Base-by-base conservation (phyloP, 345 rosid genomes). In the Durio zibethinus region DNA sequence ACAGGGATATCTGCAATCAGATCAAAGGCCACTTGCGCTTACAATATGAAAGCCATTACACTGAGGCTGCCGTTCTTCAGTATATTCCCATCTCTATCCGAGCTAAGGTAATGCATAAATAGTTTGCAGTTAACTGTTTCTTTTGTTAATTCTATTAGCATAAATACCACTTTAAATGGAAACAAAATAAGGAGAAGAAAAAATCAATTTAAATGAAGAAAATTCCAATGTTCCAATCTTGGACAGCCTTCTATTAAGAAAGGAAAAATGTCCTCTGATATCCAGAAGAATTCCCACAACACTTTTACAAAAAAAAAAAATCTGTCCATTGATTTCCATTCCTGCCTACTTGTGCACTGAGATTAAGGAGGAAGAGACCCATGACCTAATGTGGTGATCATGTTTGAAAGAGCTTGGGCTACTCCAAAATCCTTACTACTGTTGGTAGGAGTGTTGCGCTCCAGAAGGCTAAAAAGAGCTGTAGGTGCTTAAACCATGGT, bases 41-140 rank as follows among this genome's bases (percentile, higher is more conserved):
- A 76, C 99, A 93, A 78, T 88, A 92, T 72, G 98, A 96, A 75
- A 93, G 93, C 80, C 83, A 86, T 82, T 93, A 91, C 72, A 93
- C 97, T 1, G 97, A 93, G 65, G 88, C 93, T 81, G 81, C 90
- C 54, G 86, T 86, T 78, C 93, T 96, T 84, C 97, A 90, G 75
- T 97, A 96, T 77, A 81, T 93, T 59, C 99, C 98, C 36, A 81
- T 89, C 68, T 90, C 99, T 29, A 93, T 96, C 77, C 97, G 99
- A 21, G 93, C 98, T 57, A 96, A 93, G 97, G 99, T 93, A 82
- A 79, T 8, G 5, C 75, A 48, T 48, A 35, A 10, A 56, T 43
- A 57, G 12, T 38, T 33, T 23, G 40, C 67, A 52, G 10, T 15
- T 9, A 14, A 21, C 62, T 52, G 31, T 54, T 36, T 35, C 43